These are phyloP conservation scores for Pistacia integerrima DNA, from an alignment of 345 rosid genomes.

Conservation along the genomic window DNA sequence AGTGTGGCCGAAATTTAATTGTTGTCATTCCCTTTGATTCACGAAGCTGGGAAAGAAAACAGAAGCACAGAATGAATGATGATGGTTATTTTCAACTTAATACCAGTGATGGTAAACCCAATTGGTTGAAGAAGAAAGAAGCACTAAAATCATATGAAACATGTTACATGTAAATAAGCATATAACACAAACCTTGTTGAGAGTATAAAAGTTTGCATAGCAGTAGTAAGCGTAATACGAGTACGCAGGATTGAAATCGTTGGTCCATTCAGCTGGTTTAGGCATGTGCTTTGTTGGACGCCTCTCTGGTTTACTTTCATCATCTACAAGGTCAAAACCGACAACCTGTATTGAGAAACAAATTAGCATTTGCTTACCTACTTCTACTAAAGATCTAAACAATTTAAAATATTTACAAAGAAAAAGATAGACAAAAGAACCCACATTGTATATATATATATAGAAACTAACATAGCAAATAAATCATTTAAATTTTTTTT, in stretches of 20 bases:
- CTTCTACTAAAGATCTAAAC: neutral
- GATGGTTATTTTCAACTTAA: neutral
- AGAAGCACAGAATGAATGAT: neutral
- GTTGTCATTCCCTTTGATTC: constrained; percentile 61
- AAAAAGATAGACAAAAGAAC: neutral
- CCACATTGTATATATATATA: neutral
- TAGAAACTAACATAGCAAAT: neutral
- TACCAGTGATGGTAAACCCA: neutral
- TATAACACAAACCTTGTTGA: constrained; percentile 41
- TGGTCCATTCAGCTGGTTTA: constrained; percentile 56
- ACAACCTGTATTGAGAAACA: constrained; percentile 45
- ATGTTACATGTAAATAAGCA: constrained; percentile 1
- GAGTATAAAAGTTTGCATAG: constrained; percentile 53
- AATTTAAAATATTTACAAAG: too few relatives aligned
- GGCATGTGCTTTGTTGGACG: constrained; percentile 69
- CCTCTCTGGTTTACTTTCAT: constrained; percentile 64
- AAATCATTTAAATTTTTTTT: neutral
- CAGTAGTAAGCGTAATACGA: constrained; percentile 63
- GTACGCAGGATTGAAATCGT: constrained; percentile 58
- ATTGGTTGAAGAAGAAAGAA: constrained; percentile 5
- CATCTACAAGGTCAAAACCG: constrained; percentile 63
- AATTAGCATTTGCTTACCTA: constrained; percentile 8
- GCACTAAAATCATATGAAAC: neutral
- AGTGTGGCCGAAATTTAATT: constrained; percentile 58
- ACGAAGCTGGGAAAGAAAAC: constrained; percentile 45